Base-by-base conservation (phyloP, 495 filamentous ascomycete genomes). In the Aspergillus conjunctus region DNA sequence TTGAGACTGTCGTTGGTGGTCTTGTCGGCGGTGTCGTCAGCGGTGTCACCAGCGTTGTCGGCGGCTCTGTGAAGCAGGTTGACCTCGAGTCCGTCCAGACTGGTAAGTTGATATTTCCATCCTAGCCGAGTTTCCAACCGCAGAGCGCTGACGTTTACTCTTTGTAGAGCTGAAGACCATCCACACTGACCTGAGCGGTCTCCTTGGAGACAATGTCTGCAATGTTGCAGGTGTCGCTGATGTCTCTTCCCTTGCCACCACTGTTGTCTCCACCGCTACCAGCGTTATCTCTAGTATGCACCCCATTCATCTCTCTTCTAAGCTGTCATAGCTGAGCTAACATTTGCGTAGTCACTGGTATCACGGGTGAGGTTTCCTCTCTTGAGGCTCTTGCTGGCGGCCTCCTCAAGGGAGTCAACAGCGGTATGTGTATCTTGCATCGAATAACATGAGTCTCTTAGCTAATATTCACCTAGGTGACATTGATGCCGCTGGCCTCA, bases 341-440 rank as follows among this genome's bases (percentile, higher is more conserved):
- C 52, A 48, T 33, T n/a, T 1, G 10, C n/a, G 20, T 34, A 63
- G 65, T 18, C n/a, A 37, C 58, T 48, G 53, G 49, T 32, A 26
- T 39, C 21, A 60, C 51, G 33, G 55, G 56, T 17, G 37, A 60
- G 17, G 37, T 57, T 18, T 51, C 51, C 11, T 33, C 56, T 56
- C 32, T 68, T n/a, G 22, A 31, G 10, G n/a, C 2, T 34, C 49
- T 65, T 34, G 46, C 62, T n/a, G 1, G 34, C 2, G 56, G 17
- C 31, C 57, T 68, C 39, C 43, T 66, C 34, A 12, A 6, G 37
- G 44, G 59, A 18, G 26, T 64, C 37, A 52, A 66, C 56, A 50
- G 34, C 34, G 64, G 67, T 59, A 41, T 41, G 50, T 32, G 26
- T 18, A 7, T 33, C 33, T 44, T n/a, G 2, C 7, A 20, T 45